Evolutionary conservation across 306 rosid species (phyloP).

Genomic region (Quercus bicolor): DNA sequence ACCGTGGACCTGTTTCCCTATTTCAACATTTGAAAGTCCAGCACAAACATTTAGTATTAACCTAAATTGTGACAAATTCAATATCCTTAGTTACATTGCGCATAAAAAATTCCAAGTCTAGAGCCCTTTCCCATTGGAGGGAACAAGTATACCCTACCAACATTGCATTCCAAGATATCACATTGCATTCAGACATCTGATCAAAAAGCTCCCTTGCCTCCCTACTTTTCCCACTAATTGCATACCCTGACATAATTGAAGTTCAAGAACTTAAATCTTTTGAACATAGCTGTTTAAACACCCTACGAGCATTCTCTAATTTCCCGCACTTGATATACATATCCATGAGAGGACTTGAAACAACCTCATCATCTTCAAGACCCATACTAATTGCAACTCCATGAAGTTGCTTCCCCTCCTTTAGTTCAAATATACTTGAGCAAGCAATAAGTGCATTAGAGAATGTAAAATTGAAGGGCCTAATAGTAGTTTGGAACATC

Average conservation of each 20-base stretch:
- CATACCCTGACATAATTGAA: constrained; percentile 63
- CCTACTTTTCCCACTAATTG: constrained; percentile 47
- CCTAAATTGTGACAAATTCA: too few relatives aligned
- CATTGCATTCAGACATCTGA: too few relatives aligned
- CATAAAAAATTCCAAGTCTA: too few relatives aligned
- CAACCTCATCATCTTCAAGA: constrained; percentile 43
- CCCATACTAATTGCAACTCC: constrained; percentile 52
- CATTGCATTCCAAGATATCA: too few relatives aligned
- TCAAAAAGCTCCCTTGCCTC: too few relatives aligned
- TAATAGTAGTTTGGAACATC: constrained; percentile 37
- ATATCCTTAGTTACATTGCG: too few relatives aligned
- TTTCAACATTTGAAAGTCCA: too few relatives aligned
- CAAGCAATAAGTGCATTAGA: constrained; percentile 72
- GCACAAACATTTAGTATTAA: too few relatives aligned
- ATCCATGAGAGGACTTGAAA: constrained; percentile 53
- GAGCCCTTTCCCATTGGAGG: too few relatives aligned
- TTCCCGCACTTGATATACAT: constrained; percentile 64
- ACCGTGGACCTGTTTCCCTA: too few relatives aligned
- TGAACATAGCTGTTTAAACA: constrained; percentile 48
- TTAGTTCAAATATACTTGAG: constrained; percentile 35
- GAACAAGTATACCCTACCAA: too few relatives aligned
- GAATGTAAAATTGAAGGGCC: constrained; percentile 58
- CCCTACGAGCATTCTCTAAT: constrained; percentile 38
- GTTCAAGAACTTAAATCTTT: constrained; percentile 63
- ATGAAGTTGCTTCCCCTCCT: constrained; percentile 66